Conservation (phyloP, 2,329 filamentous ascomycete genomes). For the Apiospora hydei region DNA sequence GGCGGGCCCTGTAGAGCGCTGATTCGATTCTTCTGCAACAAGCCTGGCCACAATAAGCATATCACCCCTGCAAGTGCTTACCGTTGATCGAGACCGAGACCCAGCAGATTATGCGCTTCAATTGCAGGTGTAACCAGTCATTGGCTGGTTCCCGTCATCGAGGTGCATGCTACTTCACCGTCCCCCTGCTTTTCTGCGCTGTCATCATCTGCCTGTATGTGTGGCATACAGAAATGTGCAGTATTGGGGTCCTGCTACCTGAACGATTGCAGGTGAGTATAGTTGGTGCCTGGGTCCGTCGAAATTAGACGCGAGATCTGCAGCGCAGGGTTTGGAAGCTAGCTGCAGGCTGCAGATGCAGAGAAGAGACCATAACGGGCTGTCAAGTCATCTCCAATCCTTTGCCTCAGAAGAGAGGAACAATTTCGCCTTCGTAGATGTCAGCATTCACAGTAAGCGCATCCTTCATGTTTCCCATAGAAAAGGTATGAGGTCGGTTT, state of each 20-base stretch:
- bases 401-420: neutral
- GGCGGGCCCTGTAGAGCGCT: neutral
- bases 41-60: neutral
- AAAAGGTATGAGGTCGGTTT: neutral
- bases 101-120: neutral
- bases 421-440: neutral
- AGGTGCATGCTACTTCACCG: neutral
- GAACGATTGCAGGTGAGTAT: neutral
- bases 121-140: neutral
- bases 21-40: neutral
- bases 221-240: neutral
- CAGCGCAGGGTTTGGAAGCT: neutral
- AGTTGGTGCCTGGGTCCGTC: neutral
- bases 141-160: neutral
- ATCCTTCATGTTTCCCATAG: neutral
- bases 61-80: constrained; percentile 13
- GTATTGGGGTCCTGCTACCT: neutral
- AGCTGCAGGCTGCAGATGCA: neutral
- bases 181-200: neutral
- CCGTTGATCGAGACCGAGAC: constrained; percentile 6
- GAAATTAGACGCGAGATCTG: neutral
- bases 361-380: neutral
- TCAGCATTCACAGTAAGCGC: neutral
- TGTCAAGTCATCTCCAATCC: neutral
- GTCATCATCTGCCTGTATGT: neutral